Conservation (phyloP, 2,329 filamentous ascomycete genomes). For the Elsinoe fawcettii region DNA sequence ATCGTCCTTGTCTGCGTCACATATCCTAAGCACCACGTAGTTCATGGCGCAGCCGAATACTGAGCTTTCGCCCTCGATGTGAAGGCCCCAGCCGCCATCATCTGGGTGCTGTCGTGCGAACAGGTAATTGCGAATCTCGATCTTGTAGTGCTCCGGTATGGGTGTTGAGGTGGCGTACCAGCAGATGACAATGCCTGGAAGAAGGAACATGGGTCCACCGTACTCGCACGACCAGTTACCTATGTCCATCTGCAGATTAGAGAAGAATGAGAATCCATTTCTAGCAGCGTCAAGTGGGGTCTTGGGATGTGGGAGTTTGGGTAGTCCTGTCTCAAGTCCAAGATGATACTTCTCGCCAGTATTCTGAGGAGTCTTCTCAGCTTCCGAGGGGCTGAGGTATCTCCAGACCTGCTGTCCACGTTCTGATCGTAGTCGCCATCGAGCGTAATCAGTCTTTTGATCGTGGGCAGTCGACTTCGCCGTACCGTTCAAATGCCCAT, state of each 20-base stretch:
- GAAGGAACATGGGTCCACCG: constrained; percentile 91
- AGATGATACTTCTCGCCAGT: constrained; percentile 84
- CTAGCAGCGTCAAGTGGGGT: constrained; percentile 68
- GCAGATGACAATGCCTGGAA: constrained; percentile 75
- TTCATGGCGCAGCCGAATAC: constrained; percentile 88
- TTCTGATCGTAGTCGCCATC: constrained; percentile 81
- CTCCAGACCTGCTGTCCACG: constrained; percentile 88
- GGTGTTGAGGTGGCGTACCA: constrained; percentile 87
- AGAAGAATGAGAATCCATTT: constrained; percentile 84
- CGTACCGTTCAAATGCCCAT: constrained; percentile 4
- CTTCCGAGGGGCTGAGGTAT: constrained; percentile 68
- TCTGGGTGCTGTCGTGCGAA: constrained; percentile 65
- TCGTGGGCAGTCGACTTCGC: constrained; percentile 13
- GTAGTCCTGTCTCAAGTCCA: constrained; percentile 68
- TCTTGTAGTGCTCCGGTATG: constrained; percentile 69
- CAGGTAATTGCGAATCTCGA: constrained; percentile 88
- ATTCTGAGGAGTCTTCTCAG: constrained; percentile 75
- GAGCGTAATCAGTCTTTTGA: constrained; percentile 59
- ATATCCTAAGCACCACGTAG: constrained; percentile 69
- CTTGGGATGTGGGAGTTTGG: constrained; percentile 60
- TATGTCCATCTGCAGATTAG: constrained; percentile 75
- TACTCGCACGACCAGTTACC: constrained; percentile 98
- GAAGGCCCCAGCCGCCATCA: constrained; percentile 95
- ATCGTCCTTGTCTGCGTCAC: constrained; percentile 78
- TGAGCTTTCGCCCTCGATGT: constrained; percentile 87